Conservation (phyloP, 306 rosid species). For the Fragaria vesca region DNA sequence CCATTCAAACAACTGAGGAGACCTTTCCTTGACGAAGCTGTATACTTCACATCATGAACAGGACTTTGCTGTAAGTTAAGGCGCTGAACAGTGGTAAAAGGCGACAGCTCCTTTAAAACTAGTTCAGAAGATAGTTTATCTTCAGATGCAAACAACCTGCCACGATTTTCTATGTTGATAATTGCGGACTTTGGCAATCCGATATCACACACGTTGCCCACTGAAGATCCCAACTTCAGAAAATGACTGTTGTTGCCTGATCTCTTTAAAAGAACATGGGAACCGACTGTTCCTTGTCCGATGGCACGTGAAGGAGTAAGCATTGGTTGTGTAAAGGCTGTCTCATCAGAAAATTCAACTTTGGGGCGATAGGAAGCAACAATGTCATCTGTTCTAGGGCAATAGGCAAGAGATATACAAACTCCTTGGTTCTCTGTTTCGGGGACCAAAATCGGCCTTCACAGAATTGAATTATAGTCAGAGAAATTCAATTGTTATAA, state of each 20-base stretch:
- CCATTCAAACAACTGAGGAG: constrained; percentile 64
- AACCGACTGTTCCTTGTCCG: constrained; percentile 67
- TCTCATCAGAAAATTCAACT: constrained; percentile 44
- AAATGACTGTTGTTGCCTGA: constrained; percentile 29
- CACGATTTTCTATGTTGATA: constrained; percentile 36
- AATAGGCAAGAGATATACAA: constrained; percentile 81
- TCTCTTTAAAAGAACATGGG: constrained; percentile 55
- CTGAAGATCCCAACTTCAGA: constrained; percentile 47
- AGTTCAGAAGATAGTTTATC: constrained; percentile 56
- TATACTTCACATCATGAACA: constrained; percentile 68
- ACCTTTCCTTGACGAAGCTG: constrained; percentile 39
- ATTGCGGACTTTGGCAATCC: constrained; percentile 65
- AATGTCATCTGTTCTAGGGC: constrained; percentile 63
- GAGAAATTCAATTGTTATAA: not conserved
- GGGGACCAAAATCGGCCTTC: constrained; percentile 74
- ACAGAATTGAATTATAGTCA: constrained; percentile 30
- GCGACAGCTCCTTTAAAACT: constrained; percentile 73
- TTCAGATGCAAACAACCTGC: constrained; percentile 57
- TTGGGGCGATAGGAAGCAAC: constrained; percentile 86
- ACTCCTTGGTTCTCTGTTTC: constrained; percentile 69
- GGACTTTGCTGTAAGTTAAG: constrained; percentile 46
- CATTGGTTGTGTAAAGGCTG: constrained; percentile 42
- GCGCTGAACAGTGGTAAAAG: constrained; percentile 56
- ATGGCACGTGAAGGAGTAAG: constrained; percentile 39
- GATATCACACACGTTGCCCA: constrained; percentile 53